Evolutionary conservation across 108 stramenopile genomes (phyloP).

Genomic region (Conticribra weissflogii): DNA sequence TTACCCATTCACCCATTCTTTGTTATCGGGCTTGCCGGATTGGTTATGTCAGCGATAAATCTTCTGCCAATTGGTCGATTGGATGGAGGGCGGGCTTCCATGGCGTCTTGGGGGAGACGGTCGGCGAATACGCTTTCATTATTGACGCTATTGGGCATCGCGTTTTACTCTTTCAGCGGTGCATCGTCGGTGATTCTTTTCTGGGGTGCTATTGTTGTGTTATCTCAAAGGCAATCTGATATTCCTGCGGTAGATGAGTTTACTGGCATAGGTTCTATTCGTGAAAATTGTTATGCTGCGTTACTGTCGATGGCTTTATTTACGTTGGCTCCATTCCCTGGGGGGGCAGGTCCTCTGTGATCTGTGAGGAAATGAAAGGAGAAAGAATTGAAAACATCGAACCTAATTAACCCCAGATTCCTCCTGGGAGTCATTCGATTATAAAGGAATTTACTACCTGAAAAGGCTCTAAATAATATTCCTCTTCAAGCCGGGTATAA

Average conservation of each 20-base stretch:
- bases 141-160: conserved; percentile 48
- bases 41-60: conserved; percentile 83
- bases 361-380: too few relatives aligned
- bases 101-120: conserved; percentile 68
- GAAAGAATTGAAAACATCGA: too few relatives aligned
- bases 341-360: conserved; percentile 33
- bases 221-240: conserved; percentile 64
- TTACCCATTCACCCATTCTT: conserved; percentile 89
- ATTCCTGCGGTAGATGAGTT: conserved; percentile 75
- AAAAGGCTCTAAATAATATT: too few relatives aligned
- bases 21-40: conserved; percentile 82
- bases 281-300: conserved; percentile 49
- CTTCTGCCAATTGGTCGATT: conserved; percentile 88
- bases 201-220: conserved; percentile 59
- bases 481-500: too few relatives aligned
- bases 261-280: conserved; percentile 55
- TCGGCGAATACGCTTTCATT: conserved; percentile 49
- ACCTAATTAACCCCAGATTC: too few relatives aligned
- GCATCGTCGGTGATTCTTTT: conserved; percentile 46
- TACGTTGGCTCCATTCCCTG: conserved; percentile 72
- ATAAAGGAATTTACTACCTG: too few relatives aligned
- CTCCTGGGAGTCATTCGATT: too few relatives aligned
- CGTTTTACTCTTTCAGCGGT: conserved; percentile 45
- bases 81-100: conserved; percentile 87
- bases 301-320: conserved; percentile 43